These are phyloP conservation scores for Neonectria magnoliae DNA, from an alignment of 2,329 filamentous ascomycete species.

Conservation along the genomic window DNA sequence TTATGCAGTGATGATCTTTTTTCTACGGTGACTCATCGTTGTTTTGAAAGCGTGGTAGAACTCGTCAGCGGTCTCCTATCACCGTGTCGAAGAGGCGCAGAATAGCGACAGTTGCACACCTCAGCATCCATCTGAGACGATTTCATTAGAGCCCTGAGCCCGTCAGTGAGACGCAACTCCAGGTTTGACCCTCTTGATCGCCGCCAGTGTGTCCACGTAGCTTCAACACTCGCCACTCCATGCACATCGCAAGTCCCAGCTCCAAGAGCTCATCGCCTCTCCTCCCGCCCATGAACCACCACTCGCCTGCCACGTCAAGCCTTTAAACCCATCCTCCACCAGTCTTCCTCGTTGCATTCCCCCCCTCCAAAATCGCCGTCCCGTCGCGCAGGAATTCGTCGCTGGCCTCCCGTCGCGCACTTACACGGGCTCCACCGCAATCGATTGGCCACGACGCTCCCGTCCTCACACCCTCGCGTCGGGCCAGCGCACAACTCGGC, in stretches of 20 bases:
- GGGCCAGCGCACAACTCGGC: conserved; percentile 19
- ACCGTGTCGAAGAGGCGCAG: not conserved
- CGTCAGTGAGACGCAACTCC: not conserved
- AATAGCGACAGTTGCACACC: not conserved
- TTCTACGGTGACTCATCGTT: conserved; percentile 1
- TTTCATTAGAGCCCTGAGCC: not conserved
- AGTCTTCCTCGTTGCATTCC: not conserved
- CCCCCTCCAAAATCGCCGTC: not conserved
- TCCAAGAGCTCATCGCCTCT: conserved; percentile 3
- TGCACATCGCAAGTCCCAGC: not conserved
- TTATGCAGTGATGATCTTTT: conserved; percentile 18
- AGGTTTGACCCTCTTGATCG: not conserved
- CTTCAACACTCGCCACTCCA: not conserved
- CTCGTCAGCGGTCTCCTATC: not conserved
- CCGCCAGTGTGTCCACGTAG: not conserved
- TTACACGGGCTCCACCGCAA: conserved; percentile 8
- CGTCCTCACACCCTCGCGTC: conserved; percentile 15
- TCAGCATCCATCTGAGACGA: not conserved
- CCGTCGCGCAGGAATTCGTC: not conserved
- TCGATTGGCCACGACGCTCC: conserved; percentile 24
- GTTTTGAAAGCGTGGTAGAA: not conserved
- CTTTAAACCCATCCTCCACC: not conserved
- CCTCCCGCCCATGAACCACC: not conserved
- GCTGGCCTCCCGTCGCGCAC: conserved; percentile 6
- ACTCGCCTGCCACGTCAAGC: conserved; percentile 15